Conservation (phyloP, 257 asterid species). For the Salvia miltiorrhiza region DNA sequence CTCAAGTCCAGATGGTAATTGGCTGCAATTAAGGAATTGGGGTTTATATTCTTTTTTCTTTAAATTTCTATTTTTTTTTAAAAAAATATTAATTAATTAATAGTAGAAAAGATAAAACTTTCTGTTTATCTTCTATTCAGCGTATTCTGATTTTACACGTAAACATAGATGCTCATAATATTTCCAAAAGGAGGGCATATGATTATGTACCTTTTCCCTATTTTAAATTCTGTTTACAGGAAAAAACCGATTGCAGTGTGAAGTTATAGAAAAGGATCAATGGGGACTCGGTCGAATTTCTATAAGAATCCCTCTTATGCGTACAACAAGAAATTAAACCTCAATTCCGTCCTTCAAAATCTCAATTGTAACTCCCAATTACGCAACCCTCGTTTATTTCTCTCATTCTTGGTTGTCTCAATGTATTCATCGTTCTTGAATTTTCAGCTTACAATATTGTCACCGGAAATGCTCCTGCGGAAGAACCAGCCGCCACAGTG, state of each 20-base stretch:
- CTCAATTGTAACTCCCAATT: constrained; percentile 42
- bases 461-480: constrained; percentile 44
- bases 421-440: not conserved
- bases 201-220: too few species aligned
- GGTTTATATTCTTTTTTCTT: too few species aligned
- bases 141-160: too few species aligned
- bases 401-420: not conserved
- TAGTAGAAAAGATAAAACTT: too few species aligned
- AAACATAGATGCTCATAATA: too few species aligned
- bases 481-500: constrained; percentile 23
- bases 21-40: too few species aligned
- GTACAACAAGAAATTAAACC: constrained; percentile 69
- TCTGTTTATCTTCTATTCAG: too few species aligned
- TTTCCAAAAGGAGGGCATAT: too few species aligned
- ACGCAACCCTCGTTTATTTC: not conserved
- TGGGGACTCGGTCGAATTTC: constrained; percentile 65
- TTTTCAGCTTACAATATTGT: constrained; percentile 62
- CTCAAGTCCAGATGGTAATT: not conserved
- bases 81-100: too few species aligned
- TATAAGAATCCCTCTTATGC: constrained; percentile 73
- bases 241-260: too few species aligned
- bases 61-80: too few species aligned
- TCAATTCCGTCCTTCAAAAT: constrained; percentile 73
- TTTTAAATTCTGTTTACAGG: too few species aligned
- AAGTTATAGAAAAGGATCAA: constrained; percentile 18